Evolutionary conservation across 2,329 filamentous ascomycete species (phyloP).

Genomic region (Venturia oleaginea): DNA sequence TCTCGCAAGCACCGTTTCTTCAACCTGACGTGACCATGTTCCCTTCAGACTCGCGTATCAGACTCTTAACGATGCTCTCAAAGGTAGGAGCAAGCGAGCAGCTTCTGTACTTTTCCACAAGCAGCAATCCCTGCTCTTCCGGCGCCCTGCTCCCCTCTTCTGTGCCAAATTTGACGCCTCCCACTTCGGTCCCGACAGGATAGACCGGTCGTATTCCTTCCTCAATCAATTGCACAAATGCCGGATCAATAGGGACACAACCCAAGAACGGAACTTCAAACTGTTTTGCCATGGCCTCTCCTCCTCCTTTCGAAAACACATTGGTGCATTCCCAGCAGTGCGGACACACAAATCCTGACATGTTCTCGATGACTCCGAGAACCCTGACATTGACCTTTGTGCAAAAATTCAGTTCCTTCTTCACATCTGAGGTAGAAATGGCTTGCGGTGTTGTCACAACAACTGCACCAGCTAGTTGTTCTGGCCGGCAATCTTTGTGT

Average conservation of each 20-base stretch:
- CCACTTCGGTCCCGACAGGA: conserved; percentile 56
- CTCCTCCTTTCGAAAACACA: conserved; percentile 86
- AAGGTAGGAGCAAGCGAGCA: conserved; percentile 67
- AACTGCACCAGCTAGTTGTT: conserved; percentile 75
- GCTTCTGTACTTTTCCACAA: conserved; percentile 63
- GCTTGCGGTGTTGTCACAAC: conserved; percentile 95
- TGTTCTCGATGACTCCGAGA: conserved; percentile 91
- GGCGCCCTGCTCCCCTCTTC: conserved; percentile 23
- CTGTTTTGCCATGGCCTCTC: conserved; percentile 78
- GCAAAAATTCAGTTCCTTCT: conserved; percentile 92
- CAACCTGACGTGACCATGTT: background rate
- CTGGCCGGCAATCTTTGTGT: conserved; percentile 40
- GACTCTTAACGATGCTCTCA: conserved; percentile 49
- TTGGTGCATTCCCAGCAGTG: conserved; percentile 77
- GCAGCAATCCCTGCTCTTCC: conserved; percentile 19
- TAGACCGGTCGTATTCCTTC: conserved; percentile 59
- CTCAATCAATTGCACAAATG: conserved; percentile 82
- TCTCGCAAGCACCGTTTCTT: too few relatives aligned
- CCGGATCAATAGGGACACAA: conserved; percentile 82
- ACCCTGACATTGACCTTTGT: conserved; percentile 70
- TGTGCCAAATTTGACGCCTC: conserved; percentile 39
- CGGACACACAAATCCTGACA: conserved; percentile 82
- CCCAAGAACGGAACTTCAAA: conserved; percentile 79
- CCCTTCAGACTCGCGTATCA: conserved; percentile 31
- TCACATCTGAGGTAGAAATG: conserved; percentile 84